These are phyloP conservation scores for Acanthochlamys bracteata DNA, from an alignment of 106 monocot genomes.

Conservation along the genomic window DNA sequence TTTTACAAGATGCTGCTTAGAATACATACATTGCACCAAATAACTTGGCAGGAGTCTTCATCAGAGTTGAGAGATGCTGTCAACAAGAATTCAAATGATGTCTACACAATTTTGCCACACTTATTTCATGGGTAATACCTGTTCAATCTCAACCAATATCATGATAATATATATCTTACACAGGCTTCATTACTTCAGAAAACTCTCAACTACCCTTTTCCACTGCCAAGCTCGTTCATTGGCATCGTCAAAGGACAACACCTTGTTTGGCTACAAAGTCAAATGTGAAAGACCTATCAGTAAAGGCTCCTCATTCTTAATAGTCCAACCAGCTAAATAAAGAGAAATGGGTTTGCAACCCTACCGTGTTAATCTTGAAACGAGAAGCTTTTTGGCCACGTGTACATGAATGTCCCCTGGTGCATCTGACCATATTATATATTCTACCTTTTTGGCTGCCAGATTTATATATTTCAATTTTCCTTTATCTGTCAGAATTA, in stretches of 20 bases:
- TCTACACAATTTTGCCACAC: too few relatives aligned
- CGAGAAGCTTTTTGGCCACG: slow-evolving; percentile 57
- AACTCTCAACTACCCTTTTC: slow-evolving; percentile 84
- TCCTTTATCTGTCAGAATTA: slow-evolving; percentile 86
- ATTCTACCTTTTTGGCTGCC: slow-evolving; percentile 45
- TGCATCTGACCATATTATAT: slow-evolving; percentile 76
- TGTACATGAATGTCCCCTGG: slow-evolving; percentile 56
- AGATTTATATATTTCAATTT: slow-evolving; percentile 66
- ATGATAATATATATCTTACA: too few relatives aligned
- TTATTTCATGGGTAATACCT: too few relatives aligned
- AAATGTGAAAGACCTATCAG: background rate
- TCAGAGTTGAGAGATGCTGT: too few relatives aligned
- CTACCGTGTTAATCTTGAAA: slow-evolving; percentile 90
- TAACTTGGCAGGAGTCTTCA: too few relatives aligned
- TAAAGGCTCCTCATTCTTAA: background rate
- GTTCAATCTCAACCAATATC: too few relatives aligned
- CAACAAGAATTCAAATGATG: too few relatives aligned
- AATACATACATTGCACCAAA: too few relatives aligned
- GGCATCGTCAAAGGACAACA: slow-evolving; percentile 76
- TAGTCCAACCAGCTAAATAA: background rate
- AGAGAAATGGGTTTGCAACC: background rate
- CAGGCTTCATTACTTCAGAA: slow-evolving; percentile 35
- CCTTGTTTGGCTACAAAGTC: slow-evolving; percentile 58
- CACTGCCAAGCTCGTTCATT: slow-evolving; percentile 86
- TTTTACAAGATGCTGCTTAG: too few relatives aligned